Evolutionary conservation across 2,329 filamentous ascomycete genomes (phyloP), one percentile per base, ranked within the genome.

Genomic region (Orbilia javanica): DNA sequence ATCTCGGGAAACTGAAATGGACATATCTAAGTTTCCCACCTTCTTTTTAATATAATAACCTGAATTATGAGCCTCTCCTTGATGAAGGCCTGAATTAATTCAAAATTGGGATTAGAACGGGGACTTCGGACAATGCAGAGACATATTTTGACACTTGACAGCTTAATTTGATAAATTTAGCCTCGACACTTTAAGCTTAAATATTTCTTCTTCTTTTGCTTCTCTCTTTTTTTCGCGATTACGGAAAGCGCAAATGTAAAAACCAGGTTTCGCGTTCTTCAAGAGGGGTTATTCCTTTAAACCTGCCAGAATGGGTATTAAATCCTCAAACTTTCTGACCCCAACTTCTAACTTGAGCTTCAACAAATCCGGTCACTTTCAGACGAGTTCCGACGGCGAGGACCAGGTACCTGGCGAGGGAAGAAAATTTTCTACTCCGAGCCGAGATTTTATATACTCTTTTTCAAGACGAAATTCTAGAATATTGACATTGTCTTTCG

Each of bases 201-300:
- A 1, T 22, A 2, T 13, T 10, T 36, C 8, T 55, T 55, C 27
- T 36, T 55, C 29, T 44, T 11, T 1, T 39, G 11, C 1, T 15
- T 39, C 13, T 36, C 11, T 39, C 10, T 39, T 39, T 39, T 57
- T 57, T 57, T 57, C 52, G 52, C 52, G 52, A 57, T 57, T 57
- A 39, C 13, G 4, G 36, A 39, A 39, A 36, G 52, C 22, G 8
- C 4, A 20, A 39, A 25, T 4, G 4, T 8, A 34, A 15, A 36
- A 60, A 42, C 55, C 55, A 13, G 55, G 55, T 60, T 42, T 60
- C 55, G 55, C 55, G 55, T 60, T 27, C 55, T 15, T 36, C 7
- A 13, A 36, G 29, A 27, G 25, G 15, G n/a, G n/a, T n/a, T 18
- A n/a, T n/a, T 27, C 31, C 39, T 8, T 39, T 13, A 1, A 60